Base-by-base conservation (phyloP, 371 early-diverging fungal species). In the Rhizopus sp. region DNA sequence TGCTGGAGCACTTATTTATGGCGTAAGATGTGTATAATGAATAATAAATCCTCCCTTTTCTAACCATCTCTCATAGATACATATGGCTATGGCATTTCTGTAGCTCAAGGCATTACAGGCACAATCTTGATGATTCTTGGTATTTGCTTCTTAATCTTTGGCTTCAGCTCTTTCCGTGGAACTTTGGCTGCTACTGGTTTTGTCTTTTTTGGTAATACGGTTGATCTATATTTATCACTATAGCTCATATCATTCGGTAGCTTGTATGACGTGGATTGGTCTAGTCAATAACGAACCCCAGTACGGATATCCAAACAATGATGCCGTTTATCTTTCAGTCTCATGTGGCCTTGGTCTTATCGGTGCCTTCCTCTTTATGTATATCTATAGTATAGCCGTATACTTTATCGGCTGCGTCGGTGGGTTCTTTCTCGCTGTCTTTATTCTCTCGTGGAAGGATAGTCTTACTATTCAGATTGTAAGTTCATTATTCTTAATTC, bases 381-480 rank as follows among this genome's bases (percentile, higher is more conserved):
- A 59, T 40, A 35, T 71, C 13, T 70, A 63, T n/a, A 49, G 47
- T 48, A 29, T 78, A 13, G 59, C 65, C 7, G 29, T 78, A 2
- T 78, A 78, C 30, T 67, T 75, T 51, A 64, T 78, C 33, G 78
- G 78, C 29, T 70, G 71, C 12, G 38, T 71, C 32, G 69, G 64
- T n/a, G 79, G 79, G 1, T 60, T 75, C 13, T 73, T 71, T 41
- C 50, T 82, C 6, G 75, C 80, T 12, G 72, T 78, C 0, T 82
- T 67, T 42, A 68, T 81, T 52, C 65, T 78, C 38, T 73, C 77
- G 37, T 81, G 80, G 80, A 73, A 70, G 54, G 70, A 68, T 44
- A 70, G 66, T 7, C 62, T 77, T 1, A 68, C 78, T 13, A 78
- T 82, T 42, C 72, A 78, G 50, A 66, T 78, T 44, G 77, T 75